Conservation (phyloP, 257 asterid genomes). For the Lavandula angustifolia region DNA sequence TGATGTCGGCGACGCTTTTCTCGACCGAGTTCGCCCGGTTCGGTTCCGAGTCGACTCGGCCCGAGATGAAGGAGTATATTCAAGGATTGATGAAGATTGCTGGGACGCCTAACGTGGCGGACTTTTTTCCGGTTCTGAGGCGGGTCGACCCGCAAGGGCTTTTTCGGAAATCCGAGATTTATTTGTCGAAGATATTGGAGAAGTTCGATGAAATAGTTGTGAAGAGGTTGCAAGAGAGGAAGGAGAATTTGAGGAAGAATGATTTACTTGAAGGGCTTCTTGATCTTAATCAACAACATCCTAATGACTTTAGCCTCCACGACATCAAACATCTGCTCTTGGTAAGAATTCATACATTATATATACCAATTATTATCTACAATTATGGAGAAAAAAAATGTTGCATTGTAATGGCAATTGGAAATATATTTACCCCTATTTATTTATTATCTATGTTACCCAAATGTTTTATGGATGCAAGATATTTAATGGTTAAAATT, state of each 20-base stretch:
- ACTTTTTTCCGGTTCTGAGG: slow-evolving; percentile 23
- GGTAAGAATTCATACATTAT: slow-evolving; percentile 7
- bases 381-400: too few relatives aligned
- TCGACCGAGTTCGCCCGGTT: slow-evolving; percentile 28
- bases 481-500: too few relatives aligned
- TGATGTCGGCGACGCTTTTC: slow-evolving; percentile 27
- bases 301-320: slow-evolving; percentile 9
- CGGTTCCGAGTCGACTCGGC: slow-evolving; percentile 17
- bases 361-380: too few relatives aligned
- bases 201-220: slow-evolving; percentile 4
- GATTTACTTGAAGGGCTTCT: slow-evolving; percentile 35
- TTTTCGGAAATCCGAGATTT: background rate
- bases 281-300: slow-evolving; percentile 17
- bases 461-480: too few relatives aligned
- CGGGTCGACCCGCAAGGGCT: slow-evolving; percentile 31
- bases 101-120: slow-evolving; percentile 17
- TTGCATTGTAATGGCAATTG: too few relatives aligned
- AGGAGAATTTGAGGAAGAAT: background rate
- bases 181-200: background rate
- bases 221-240: background rate
- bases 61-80: slow-evolving; percentile 28
- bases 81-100: background rate
- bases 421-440: too few relatives aligned
- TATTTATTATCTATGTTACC: too few relatives aligned
- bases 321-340: slow-evolving; percentile 15